phyloP scores from a whole-genome alignment of 192 early-diverging fungal genomes.

The Glomus cerebriforme region DNA sequence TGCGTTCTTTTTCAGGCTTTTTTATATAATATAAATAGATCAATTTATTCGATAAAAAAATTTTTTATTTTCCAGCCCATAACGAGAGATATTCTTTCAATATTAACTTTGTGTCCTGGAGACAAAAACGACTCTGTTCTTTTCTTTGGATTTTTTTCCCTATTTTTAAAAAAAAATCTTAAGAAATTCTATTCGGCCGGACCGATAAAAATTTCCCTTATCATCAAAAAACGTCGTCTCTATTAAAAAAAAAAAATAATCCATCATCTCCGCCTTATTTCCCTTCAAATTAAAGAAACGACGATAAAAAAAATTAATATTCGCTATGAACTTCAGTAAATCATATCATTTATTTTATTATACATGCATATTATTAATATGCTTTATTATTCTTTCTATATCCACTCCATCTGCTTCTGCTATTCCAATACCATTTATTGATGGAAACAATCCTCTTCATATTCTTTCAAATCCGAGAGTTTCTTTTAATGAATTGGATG shows the following conservation, averaged over 20 bases:
- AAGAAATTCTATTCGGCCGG: not conserved
- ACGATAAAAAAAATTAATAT: too few relatives aligned
- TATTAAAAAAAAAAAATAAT: not conserved
- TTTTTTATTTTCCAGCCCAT: too few relatives aligned
- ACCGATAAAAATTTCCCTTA: not conserved
- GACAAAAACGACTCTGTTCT: too few relatives aligned
- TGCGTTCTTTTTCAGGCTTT: too few relatives aligned
- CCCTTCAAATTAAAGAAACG: not conserved
- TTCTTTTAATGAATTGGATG: not conserved
- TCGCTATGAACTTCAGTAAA: not conserved
- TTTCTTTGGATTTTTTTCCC: too few relatives aligned
- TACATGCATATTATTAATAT: not conserved
- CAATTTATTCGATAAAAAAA: too few relatives aligned
- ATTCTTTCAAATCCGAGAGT: not conserved
- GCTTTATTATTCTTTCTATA: not conserved
- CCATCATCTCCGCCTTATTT: not conserved
- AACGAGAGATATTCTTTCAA: too few relatives aligned
- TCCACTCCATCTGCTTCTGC: not conserved
- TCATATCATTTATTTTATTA: not conserved
- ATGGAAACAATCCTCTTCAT: not conserved
- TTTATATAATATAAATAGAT: too few relatives aligned
- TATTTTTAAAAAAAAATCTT: not conserved
- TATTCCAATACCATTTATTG: not conserved
- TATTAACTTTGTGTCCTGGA: too few relatives aligned
- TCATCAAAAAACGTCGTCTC: not conserved